A percentile compares a stretch with the other conserved stretches of the same genome.
Evolutionary conservation across 2,329 filamentous ascomycete species (phyloP).

Genomic region (Scopulariopsis brevicaulis): DNA sequence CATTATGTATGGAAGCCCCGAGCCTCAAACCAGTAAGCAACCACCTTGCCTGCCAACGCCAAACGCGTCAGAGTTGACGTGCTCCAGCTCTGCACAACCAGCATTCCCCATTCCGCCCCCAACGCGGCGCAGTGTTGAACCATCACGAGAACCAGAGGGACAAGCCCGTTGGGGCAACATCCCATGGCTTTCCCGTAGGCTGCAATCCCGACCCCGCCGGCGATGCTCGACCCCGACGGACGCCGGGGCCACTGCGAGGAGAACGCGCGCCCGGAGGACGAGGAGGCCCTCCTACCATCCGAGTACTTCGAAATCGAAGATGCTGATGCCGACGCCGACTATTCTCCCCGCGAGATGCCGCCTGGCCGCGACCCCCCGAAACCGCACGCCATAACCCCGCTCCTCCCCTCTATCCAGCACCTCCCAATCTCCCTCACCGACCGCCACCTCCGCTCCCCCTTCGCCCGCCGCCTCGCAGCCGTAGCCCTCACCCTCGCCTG

Average conservation of each 20-base stretch:
- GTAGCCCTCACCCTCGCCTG: constrained; percentile 1
- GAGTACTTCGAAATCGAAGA: background rate
- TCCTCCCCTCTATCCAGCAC: background rate
- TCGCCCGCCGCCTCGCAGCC: background rate
- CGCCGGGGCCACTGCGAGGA: background rate
- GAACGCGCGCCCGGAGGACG: background rate
- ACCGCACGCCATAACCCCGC: background rate
- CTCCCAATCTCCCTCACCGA: background rate
- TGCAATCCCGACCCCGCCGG: background rate
- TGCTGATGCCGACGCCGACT: background rate
- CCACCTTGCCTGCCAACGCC: too few relatives aligned
- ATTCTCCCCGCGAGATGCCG: background rate
- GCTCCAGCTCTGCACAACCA: too few relatives aligned
- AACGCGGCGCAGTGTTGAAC: too few relatives aligned
- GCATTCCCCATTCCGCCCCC: too few relatives aligned
- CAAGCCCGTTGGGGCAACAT: too few relatives aligned
- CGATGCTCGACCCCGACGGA: background rate
- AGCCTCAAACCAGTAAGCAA: too few relatives aligned
- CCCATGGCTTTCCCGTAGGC: background rate
- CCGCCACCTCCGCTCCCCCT: background rate
- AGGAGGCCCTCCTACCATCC: background rate
- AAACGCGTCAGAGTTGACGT: too few relatives aligned
- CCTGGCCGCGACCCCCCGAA: background rate
- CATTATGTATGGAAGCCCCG: too few relatives aligned
- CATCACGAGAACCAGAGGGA: too few relatives aligned